phyloP scores from a whole-genome alignment of 208 protist genomes.

The Wallacemonas rigidus region DNA sequence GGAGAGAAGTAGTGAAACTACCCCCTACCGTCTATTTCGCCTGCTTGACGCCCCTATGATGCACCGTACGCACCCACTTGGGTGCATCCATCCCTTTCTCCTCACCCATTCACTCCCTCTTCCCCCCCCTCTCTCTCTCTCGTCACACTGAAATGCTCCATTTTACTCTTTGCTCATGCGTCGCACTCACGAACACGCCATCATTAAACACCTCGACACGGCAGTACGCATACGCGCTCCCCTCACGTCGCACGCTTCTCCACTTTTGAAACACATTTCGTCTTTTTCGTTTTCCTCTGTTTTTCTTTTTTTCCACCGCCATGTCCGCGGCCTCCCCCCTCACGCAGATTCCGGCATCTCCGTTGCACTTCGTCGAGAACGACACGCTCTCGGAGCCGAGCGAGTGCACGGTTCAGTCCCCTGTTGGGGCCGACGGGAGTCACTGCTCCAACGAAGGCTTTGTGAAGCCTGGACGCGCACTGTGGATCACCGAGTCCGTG shows the following conservation, averaged over 20 bases:
- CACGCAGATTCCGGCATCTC: slow-evolving; percentile 3
- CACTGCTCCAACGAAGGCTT: slow-evolving; percentile 1
- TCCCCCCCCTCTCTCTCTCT: neutral
- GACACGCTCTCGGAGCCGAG: neutral
- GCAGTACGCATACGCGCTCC: too few species aligned
- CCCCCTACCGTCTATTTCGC: too few species aligned
- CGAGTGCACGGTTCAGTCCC: slow-evolving; percentile 4
- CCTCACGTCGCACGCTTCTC: too few species aligned
- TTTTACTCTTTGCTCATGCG: too few species aligned
- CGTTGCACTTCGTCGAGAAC: slow-evolving; percentile 18
- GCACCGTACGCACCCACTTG: too few species aligned
- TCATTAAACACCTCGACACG: too few species aligned
- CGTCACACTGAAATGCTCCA: neutral
- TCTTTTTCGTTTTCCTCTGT: too few species aligned
- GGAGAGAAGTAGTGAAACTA: too few species aligned
- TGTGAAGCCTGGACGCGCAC: slow-evolving; percentile 6
- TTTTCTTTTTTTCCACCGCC: neutral
- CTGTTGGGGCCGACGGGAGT: neutral
- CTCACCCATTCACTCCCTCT: neutral
- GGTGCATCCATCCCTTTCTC: too few species aligned
- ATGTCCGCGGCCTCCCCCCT: neutral
- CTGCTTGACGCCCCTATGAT: too few species aligned
- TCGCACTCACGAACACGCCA: too few species aligned
- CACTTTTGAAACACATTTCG: neutral
- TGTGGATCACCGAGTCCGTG: slow-evolving; percentile 6